Evolutionary conservation across 768 basidiomycete species (phyloP).

Genomic region (Trametes villosa): DNA sequence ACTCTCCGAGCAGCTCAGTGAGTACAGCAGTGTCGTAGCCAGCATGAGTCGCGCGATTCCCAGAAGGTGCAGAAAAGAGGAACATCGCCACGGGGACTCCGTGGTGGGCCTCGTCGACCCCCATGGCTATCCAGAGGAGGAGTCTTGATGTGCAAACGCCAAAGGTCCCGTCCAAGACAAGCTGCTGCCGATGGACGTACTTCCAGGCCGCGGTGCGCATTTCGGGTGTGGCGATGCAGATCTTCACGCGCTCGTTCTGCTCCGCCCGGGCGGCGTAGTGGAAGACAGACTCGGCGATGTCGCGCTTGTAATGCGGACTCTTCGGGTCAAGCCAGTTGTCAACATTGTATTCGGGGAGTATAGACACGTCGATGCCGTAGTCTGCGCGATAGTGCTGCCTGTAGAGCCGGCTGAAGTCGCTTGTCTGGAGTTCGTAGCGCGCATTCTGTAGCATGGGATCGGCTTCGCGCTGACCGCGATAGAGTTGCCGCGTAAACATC

Average conservation of each 20-base stretch:
- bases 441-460: constrained; percentile 13
- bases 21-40: constrained; percentile 29
- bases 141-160: constrained; percentile 23
- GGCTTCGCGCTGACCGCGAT: constrained; percentile 1
- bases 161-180: constrained; percentile 25
- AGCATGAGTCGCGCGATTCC: constrained; percentile 28
- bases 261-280: constrained; percentile 30
- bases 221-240: constrained; percentile 37
- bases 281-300: constrained; percentile 28
- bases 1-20: constrained; percentile 26
- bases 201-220: constrained; percentile 30
- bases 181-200: constrained; percentile 21
- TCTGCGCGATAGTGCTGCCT: constrained; percentile 26
- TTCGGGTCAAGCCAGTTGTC: constrained; percentile 30
- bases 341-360: constrained; percentile 25
- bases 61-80: constrained; percentile 37
- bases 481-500: background rate
- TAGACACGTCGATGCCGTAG: constrained; percentile 19
- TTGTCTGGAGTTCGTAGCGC: constrained; percentile 26
- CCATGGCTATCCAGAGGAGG: constrained; percentile 40
- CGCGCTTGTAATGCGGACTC: constrained; percentile 23
- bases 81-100: constrained; percentile 38
- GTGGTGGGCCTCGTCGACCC: constrained; percentile 30
- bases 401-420: constrained; percentile 30
- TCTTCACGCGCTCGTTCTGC: constrained; percentile 31